Conservation (phyloP, 129 eudicot genomes). For the Artemisia tridentata region DNA sequence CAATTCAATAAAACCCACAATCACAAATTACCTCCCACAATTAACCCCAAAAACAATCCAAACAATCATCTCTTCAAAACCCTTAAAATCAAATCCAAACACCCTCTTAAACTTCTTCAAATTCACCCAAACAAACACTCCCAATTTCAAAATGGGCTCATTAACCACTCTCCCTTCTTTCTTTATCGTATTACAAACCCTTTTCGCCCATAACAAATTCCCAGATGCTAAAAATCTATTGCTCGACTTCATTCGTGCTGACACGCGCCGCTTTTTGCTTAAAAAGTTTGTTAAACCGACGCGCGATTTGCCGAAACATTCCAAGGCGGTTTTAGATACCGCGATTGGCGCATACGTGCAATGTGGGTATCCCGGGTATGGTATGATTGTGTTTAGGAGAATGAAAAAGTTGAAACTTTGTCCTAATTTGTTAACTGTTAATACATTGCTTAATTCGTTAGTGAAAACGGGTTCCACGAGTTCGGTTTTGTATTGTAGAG, state of each 20-base stretch:
- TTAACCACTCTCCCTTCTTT: constrained; percentile 42
- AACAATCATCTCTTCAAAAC: constrained; percentile 50
- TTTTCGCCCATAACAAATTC: constrained; percentile 65
- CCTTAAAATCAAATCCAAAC: constrained; percentile 54
- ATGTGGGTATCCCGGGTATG: constrained; percentile 50
- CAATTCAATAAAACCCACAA: background rate
- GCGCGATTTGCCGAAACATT: constrained; percentile 37
- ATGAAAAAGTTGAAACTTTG: constrained; percentile 54
- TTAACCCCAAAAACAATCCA: background rate
- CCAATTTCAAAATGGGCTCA: constrained; percentile 23
- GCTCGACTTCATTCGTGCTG: constrained; percentile 45
- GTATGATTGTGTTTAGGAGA: constrained; percentile 54
- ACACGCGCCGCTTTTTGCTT: constrained; percentile 49
- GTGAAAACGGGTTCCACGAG: constrained; percentile 41
- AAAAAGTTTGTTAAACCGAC: constrained; percentile 53
- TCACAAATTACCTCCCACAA: background rate
- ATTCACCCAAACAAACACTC: constrained; percentile 30
- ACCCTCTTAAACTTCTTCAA: constrained; percentile 51
- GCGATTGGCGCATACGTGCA: constrained; percentile 60
- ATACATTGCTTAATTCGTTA: constrained; percentile 59
- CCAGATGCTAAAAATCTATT: constrained; percentile 67
- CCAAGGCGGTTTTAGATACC: constrained; percentile 61
- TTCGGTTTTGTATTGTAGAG: constrained; percentile 40
- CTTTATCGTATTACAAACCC: constrained; percentile 54
- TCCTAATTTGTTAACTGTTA: constrained; percentile 60